Evolutionary conservation across 106 monocot species (phyloP), one percentile per base, ranked within the genome.

Genomic region (Dendrobium officinale): DNA sequence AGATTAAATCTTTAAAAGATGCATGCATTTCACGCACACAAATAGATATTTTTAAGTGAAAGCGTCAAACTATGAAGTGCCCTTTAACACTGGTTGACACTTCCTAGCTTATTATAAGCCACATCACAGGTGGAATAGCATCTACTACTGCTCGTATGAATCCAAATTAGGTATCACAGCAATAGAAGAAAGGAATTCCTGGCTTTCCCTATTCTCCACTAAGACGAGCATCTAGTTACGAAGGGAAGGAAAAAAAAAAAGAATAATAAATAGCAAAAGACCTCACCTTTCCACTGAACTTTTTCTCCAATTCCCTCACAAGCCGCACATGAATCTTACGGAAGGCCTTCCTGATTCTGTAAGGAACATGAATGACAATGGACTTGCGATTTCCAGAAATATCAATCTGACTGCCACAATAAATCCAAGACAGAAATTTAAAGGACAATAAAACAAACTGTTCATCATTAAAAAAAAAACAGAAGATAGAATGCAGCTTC

Each of bases 251-350:
- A 66, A 9, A 64, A 66, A 4, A 66, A 4, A 24, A 26, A 7
- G 6, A 26, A 66, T 66, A 6, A 9, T 66, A 27, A 66, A 26
- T 66, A 26, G 20, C 5, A 43, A 16, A 58, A 4, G 17, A 20
- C 6, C 64, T 83, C 9, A 94, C 96, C 90, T 97, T 94, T 42
- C 94, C 96, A 78, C 96, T 94, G 84, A 97, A 97, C 82, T 97
- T 97, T 87, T 97, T 97, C 86, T 97, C 96, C 37, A 97, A 47
- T 68, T 97, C 96, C 78, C 96, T 92, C 45, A 97, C 94, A 49
- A 97, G 94, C 68, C 92, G 89, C 15, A 92, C 89, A 82, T 97
- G 96, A 75, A 97, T 89, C 88, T 97, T 97, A 80, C 79, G 86
- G 83, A 89, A 94, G 22, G 81, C 86, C 75, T 97, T 97, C 84